Conservation (phyloP, 768 basidiomycete species). For the Stropharia rugosoannulata region DNA sequence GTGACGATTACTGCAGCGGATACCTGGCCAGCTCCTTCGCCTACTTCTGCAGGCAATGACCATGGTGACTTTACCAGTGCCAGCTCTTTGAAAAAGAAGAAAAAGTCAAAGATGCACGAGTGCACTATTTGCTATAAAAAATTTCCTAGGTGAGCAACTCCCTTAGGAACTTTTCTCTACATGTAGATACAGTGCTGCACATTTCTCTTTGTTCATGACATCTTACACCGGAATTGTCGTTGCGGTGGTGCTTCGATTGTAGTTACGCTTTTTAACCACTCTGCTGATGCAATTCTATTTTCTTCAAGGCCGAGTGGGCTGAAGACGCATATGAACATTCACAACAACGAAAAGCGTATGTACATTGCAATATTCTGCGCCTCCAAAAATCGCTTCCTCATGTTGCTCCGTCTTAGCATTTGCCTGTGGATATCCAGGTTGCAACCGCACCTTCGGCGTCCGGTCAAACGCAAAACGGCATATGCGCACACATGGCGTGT, state of each 20-base stretch:
- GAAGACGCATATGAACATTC: constrained; percentile 58
- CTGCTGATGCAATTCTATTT: background rate
- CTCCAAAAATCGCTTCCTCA: background rate
- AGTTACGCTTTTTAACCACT: too few relatives aligned
- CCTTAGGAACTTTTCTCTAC: too few relatives aligned
- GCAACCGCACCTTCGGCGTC: constrained; percentile 70
- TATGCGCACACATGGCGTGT: constrained; percentile 70
- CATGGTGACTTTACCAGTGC: too few relatives aligned
- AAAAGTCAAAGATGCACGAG: constrained; percentile 54
- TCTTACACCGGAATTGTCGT: too few relatives aligned
- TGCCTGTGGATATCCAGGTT: constrained; percentile 56
- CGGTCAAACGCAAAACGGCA: constrained; percentile 82
- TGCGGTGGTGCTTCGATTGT: too few relatives aligned
- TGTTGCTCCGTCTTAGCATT: constrained; percentile 31
- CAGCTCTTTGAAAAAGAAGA: constrained; percentile 34
- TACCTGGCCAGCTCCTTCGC: too few relatives aligned
- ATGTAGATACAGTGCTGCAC: too few relatives aligned
- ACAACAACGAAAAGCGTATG: constrained; percentile 52
- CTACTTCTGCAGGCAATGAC: background rate
- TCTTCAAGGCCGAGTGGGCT: constrained; percentile 49
- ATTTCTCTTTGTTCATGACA: too few relatives aligned
- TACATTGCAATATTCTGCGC: constrained; percentile 5
- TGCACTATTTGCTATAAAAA: constrained; percentile 49
- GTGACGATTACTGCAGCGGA: too few relatives aligned
- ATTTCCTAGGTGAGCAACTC: constrained; percentile 42